Percentiles rank a stretch among this genome's conserved stretches.
Conservation (phyloP, 192 early-diverging fungal species). For the Entomortierella beljakovae region DNA sequence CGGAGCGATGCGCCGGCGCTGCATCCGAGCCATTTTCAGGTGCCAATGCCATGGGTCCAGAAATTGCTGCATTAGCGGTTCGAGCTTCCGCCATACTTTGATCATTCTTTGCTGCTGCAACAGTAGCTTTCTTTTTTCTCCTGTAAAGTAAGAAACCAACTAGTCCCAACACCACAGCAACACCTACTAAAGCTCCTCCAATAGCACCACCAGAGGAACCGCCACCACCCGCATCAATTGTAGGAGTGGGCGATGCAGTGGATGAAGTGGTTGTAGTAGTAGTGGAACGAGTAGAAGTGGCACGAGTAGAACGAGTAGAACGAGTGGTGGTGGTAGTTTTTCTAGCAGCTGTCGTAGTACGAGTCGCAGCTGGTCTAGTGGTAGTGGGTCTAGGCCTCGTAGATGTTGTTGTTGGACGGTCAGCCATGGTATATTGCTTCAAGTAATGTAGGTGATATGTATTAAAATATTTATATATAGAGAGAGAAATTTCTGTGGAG, state of each 20-base stretch:
- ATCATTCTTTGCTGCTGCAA: neutral
- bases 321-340: neutral
- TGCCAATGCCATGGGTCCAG: slow-evolving; percentile 43
- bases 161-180: slow-evolving; percentile 4
- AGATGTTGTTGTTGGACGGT: slow-evolving; percentile 7
- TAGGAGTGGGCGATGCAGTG: neutral
- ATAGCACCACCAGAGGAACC: slow-evolving; percentile 31
- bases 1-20: slow-evolving; percentile 25
- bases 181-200: slow-evolving; percentile 40
- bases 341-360: neutral
- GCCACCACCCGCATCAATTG: slow-evolving; percentile 5
- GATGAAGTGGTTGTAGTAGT: neutral
- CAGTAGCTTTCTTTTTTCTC: slow-evolving; percentile 26
- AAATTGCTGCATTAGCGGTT: slow-evolving; percentile 13
- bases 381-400: slow-evolving; percentile 10
- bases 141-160: slow-evolving; percentile 40
- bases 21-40: slow-evolving; percentile 22
- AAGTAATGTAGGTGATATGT: neutral
- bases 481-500: neutral
- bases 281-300: neutral
- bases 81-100: neutral
- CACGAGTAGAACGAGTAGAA: neutral
- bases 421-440: slow-evolving; percentile 24
- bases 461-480: neutral
- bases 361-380: neutral